Percentiles rank a stretch among this genome's conserved stretches.
Conservation (phyloP, 2,329 filamentous ascomycete species). For the Scedosporium minutisporum region DNA sequence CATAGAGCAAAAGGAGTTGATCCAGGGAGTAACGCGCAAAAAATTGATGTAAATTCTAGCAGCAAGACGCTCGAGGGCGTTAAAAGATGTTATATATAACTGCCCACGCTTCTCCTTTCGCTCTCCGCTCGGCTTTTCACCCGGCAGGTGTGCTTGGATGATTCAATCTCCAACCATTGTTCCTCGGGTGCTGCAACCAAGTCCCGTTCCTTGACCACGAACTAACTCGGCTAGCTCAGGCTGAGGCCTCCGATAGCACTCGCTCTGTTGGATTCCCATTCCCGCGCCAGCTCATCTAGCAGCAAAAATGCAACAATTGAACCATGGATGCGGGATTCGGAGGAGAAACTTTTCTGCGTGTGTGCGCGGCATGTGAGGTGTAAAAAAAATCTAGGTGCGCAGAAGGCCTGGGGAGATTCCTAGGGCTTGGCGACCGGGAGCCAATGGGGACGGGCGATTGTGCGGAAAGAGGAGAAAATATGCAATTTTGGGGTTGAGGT, state of each 20-base stretch:
- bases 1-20: background rate
- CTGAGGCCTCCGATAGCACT: background rate
- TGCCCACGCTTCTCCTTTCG: background rate
- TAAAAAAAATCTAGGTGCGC: background rate
- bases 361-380: background rate
- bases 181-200: background rate
- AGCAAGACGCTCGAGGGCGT: background rate
- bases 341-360: background rate
- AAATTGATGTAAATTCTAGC: background rate
- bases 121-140: background rate
- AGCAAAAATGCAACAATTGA: conserved; percentile 1
- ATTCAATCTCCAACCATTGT: background rate
- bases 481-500: background rate
- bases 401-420: background rate
- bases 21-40: background rate
- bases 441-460: background rate
- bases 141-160: background rate
- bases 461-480: background rate
- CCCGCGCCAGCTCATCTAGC: conserved; percentile 1
- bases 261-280: background rate
- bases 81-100: background rate
- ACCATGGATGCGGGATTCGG: background rate
- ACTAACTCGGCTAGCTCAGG: background rate
- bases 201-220: background rate
- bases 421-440: background rate